A percentile compares a stretch with the other conserved stretches of the same genome.
Conservation (phyloP, 2,329 filamentous ascomycete species). For the Pseudocercospora fijiensis region DNA sequence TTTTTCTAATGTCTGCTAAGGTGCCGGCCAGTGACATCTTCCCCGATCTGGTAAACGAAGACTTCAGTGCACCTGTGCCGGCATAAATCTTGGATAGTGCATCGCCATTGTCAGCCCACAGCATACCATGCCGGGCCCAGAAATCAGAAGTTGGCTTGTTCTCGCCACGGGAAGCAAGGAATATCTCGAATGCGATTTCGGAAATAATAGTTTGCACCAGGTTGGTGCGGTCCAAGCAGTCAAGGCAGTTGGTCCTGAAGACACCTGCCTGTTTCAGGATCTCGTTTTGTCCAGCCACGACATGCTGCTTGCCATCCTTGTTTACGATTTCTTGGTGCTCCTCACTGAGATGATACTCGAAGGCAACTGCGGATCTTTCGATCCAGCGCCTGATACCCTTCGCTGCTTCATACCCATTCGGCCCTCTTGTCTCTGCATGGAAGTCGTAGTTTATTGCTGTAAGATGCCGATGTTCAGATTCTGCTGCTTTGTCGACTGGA, state of each 20-base stretch:
- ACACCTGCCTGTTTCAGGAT: slow-evolving; percentile 91
- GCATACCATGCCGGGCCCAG: slow-evolving; percentile 84
- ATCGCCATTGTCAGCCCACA: slow-evolving; percentile 98
- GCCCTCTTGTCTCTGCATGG: slow-evolving; percentile 86
- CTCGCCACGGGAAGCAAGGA: slow-evolving; percentile 70
- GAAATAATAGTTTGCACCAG: slow-evolving; percentile 94
- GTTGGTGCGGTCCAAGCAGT: slow-evolving; percentile 94
- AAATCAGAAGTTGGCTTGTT: slow-evolving; percentile 70
- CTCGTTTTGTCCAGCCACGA: slow-evolving; percentile 37
- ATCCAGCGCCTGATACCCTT: slow-evolving; percentile 77
- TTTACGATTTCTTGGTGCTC: slow-evolving; percentile 58
- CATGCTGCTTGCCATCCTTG: slow-evolving; percentile 41
- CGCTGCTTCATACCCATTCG: slow-evolving; percentile 87
- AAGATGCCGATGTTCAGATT: slow-evolving; percentile 69
- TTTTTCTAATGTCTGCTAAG: slow-evolving; percentile 93
- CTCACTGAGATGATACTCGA: slow-evolving; percentile 88
- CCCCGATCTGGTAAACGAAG: slow-evolving; percentile 87
- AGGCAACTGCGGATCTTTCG: slow-evolving; percentile 74
- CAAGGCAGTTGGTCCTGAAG: slow-evolving; percentile 92
- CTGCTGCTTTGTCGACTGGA: slow-evolving; percentile 46
- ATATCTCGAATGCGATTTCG: slow-evolving; percentile 84
- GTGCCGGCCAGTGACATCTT: slow-evolving; percentile 95
- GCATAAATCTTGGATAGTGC: slow-evolving; percentile 93
- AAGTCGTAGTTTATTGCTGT: slow-evolving; percentile 91
- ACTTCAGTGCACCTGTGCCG: slow-evolving; percentile 91